Percentiles rank a stretch among this genome's conserved stretches.
Conservation (phyloP, 179 eudicot species). For the Beta macrorhiza region DNA sequence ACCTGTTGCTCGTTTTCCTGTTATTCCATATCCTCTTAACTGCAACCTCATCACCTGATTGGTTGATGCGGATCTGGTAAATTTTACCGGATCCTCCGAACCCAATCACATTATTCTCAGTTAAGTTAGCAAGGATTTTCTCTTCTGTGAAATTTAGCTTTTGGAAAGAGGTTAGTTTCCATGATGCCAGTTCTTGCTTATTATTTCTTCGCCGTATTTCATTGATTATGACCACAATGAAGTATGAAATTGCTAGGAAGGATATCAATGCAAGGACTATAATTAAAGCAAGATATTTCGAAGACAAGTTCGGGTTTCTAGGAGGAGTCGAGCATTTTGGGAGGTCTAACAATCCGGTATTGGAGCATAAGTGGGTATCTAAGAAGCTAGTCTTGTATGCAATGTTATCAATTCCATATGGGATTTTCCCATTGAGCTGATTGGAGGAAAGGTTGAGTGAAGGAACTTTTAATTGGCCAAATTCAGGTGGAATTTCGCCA, state of each 20-base stretch:
- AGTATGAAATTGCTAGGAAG: constrained; percentile 32
- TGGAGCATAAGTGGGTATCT: constrained; percentile 58
- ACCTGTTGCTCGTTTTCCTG: constrained; percentile 30
- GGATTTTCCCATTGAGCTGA: constrained; percentile 60
- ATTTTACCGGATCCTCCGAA: constrained; percentile 85
- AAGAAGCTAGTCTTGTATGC: constrained; percentile 60
- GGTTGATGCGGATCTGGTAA: constrained; percentile 43
- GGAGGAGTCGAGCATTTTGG: constrained; percentile 36
- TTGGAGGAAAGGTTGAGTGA: constrained; percentile 65
- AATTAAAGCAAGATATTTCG: constrained; percentile 45
- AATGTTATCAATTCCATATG: constrained; percentile 48
- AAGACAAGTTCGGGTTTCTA: constrained; percentile 29
- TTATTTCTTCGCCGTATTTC: constrained; percentile 48
- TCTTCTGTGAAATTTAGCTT: constrained; percentile 60
- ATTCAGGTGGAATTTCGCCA: constrained; percentile 58
- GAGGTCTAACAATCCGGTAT: constrained; percentile 34
- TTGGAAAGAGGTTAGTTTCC: constrained; percentile 80
- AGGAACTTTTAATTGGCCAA: constrained; percentile 46
- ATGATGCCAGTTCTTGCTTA: constrained; percentile 33
- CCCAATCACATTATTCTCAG: constrained; percentile 62
- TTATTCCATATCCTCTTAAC: constrained; percentile 71
- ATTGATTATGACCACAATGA: constrained; percentile 34
- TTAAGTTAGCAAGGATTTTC: constrained; percentile 46
- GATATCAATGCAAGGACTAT: constrained; percentile 43
- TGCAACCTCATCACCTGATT: constrained; percentile 48